Evolutionary conservation across 2,329 filamentous ascomycete species (phyloP).

Genomic region (Fusarium miscanthi): DNA sequence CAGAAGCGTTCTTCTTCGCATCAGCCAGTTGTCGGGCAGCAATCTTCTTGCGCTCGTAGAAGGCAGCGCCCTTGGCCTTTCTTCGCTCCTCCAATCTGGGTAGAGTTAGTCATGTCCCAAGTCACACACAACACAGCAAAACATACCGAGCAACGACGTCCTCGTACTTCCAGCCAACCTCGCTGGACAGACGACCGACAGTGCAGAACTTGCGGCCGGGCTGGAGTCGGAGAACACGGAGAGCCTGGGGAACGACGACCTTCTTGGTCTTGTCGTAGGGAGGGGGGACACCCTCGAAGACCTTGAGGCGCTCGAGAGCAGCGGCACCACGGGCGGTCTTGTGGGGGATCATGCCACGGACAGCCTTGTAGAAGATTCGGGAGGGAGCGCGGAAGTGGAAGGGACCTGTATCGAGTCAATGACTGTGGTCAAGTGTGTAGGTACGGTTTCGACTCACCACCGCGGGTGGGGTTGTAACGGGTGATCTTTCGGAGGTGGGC

Average conservation of each 20-base stretch:
- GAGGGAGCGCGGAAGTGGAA: constrained; percentile 99
- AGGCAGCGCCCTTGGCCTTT: constrained; percentile 99
- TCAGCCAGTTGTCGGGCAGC: constrained; percentile 89
- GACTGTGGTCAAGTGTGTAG: constrained; percentile 48
- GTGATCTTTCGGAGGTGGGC: constrained; percentile 99
- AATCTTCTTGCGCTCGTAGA: constrained; percentile 99
- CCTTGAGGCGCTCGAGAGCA: constrained; percentile 98
- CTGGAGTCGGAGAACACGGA: constrained; percentile 95
- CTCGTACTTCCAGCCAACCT: constrained; percentile 99
- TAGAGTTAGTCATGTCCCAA: constrained; percentile 31
- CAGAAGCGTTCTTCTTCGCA: constrained; percentile 90
- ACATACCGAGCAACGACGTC: constrained; percentile 97
- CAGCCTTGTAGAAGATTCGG: constrained; percentile 99
- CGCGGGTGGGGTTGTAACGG: constrained; percentile 98
- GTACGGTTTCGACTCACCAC: constrained; percentile 72
- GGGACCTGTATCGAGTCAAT: constrained; percentile 72
- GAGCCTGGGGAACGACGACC: constrained; percentile 98
- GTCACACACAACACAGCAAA: background rate
- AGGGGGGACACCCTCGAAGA: constrained; percentile 98
- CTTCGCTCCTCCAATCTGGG: constrained; percentile 96
- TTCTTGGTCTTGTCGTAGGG: constrained; percentile 99
- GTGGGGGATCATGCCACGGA: constrained; percentile 99
- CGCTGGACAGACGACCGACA: constrained; percentile 95
- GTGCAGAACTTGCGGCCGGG: constrained; percentile 99
- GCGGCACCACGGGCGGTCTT: constrained; percentile 98